Conservation (phyloP, 495 filamentous ascomycete genomes). For the Penicillium arizonense region DNA sequence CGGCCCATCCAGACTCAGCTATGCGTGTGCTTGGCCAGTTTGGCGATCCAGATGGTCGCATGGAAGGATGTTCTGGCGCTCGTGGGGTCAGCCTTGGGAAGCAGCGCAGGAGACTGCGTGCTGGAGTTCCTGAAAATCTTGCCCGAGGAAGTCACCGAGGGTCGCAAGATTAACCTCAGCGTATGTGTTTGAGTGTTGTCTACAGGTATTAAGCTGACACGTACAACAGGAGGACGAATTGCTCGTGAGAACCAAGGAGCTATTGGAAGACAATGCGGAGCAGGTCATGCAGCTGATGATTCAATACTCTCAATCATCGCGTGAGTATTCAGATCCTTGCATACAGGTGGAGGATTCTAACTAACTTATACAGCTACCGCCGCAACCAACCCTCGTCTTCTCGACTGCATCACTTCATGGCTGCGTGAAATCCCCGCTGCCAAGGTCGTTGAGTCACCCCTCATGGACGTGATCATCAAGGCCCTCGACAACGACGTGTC, state of each 20-base stretch:
- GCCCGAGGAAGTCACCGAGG: conserved; percentile 98
- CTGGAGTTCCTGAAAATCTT: conserved; percentile 95
- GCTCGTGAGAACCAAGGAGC: conserved; percentile 71
- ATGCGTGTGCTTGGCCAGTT: conserved; percentile 87
- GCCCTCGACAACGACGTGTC: conserved; percentile 72
- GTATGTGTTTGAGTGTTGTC: conserved; percentile 59
- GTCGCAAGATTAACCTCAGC: conserved; percentile 96
- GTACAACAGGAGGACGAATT: conserved; percentile 87
- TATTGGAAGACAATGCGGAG: conserved; percentile 85
- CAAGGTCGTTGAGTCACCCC: conserved; percentile 78
- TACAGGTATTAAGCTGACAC: neutral
- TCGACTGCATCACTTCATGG: conserved; percentile 97
- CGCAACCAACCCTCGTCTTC: conserved; percentile 81
- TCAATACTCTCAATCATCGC: conserved; percentile 86
- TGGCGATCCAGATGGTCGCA: conserved; percentile 91
- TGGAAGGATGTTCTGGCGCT: conserved; percentile 92
- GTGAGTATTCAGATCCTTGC: conserved; percentile 47
- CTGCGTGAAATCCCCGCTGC: conserved; percentile 83
- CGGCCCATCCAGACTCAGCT: conserved; percentile 92
- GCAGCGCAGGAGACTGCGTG: conserved; percentile 75
- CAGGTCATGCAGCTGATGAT: conserved; percentile 82
- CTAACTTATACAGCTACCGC: conserved; percentile 49
- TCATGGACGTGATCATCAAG: conserved; percentile 77
- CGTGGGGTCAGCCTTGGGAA: conserved; percentile 76
- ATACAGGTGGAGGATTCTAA: neutral